Conservation (phyloP, 805 yeast species). For the Starmerella vaccinii region DNA sequence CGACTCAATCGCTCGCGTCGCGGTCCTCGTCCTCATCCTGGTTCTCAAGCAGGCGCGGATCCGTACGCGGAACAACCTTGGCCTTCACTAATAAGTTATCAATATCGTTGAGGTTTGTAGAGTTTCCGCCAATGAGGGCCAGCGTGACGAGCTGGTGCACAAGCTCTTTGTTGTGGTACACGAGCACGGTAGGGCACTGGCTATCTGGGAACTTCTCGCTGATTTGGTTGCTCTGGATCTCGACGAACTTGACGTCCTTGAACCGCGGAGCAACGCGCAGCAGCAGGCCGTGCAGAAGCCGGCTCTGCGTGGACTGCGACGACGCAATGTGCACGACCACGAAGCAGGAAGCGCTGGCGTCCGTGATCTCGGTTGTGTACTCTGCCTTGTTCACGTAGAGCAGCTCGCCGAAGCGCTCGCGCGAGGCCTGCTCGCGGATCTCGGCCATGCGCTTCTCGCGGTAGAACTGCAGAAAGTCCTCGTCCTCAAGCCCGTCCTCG, state of each 20-base stretch:
- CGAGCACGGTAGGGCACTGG: slow-evolving; percentile 82
- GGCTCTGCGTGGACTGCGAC: slow-evolving; percentile 53
- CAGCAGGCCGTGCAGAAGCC: slow-evolving; percentile 55
- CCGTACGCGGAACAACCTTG: slow-evolving; percentile 56
- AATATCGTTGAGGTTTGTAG: slow-evolving; percentile 56
- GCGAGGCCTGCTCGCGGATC: slow-evolving; percentile 47
- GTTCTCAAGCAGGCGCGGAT: slow-evolving; percentile 50
- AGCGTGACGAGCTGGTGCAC: slow-evolving; percentile 72
- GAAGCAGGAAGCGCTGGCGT: slow-evolving; percentile 49
- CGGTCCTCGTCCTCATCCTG: slow-evolving; percentile 29
- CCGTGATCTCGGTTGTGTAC: slow-evolving; percentile 74
- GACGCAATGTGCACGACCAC: slow-evolving; percentile 73
- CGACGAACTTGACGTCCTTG: slow-evolving; percentile 79
- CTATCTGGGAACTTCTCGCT: slow-evolving; percentile 83
- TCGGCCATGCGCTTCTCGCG: slow-evolving; percentile 70
- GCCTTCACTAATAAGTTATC: slow-evolving; percentile 60
- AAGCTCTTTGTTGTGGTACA: slow-evolving; percentile 71
- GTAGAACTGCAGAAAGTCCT: slow-evolving; percentile 59
- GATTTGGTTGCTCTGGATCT: slow-evolving; percentile 83
- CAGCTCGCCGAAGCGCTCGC: slow-evolving; percentile 61
- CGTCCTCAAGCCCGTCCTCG: slow-evolving; percentile 86
- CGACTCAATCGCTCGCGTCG: background rate
- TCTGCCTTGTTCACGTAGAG: slow-evolving; percentile 77
- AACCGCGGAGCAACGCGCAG: slow-evolving; percentile 52
- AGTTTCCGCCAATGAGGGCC: slow-evolving; percentile 73